Percentiles rank a stretch among this genome's conserved stretches.
These are phyloP conservation scores for Metarhizium sp. DNA, from an alignment of 2,329 filamentous ascomycete genomes.

Conservation along the genomic window DNA sequence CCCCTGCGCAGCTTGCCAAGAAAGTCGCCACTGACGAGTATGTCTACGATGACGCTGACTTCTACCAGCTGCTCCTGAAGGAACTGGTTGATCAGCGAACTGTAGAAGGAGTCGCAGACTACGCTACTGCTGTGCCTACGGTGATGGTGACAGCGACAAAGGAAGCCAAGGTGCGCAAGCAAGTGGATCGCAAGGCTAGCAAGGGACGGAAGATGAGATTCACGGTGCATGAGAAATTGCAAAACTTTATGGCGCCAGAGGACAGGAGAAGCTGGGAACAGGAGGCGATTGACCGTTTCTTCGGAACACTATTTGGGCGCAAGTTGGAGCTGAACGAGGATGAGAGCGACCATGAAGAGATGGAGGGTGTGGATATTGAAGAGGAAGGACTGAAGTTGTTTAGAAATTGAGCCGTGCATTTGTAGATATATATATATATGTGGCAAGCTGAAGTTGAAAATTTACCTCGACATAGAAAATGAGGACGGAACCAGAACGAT, in stretches of 20 bases:
- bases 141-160: slow-evolving; percentile 59
- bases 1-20: slow-evolving; percentile 55
- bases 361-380: slow-evolving; percentile 42
- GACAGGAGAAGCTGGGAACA: slow-evolving; percentile 73
- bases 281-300: slow-evolving; percentile 67
- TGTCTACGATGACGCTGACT: slow-evolving; percentile 89
- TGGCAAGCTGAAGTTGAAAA: slow-evolving; percentile 1
- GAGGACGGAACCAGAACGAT: no score
- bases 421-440: no score
- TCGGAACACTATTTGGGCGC: slow-evolving; percentile 65
- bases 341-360: slow-evolving; percentile 39
- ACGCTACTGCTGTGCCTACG: slow-evolving; percentile 37
- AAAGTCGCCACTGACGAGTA: slow-evolving; percentile 47
- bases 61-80: slow-evolving; percentile 88
- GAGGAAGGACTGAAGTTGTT: slow-evolving; percentile 47
- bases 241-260: slow-evolving; percentile 96
- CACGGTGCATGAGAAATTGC: slow-evolving; percentile 91
- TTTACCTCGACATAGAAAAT: no score
- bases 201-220: slow-evolving; percentile 93
- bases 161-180: slow-evolving; percentile 71
- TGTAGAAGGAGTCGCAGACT: slow-evolving; percentile 49
- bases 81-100: slow-evolving; percentile 87
- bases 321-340: slow-evolving; percentile 57
- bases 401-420: slow-evolving; percentile 18
- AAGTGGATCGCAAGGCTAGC: slow-evolving; percentile 87